These are phyloP conservation scores for Colletotrichum magnum DNA, from an alignment of 2,329 filamentous ascomycete species.

Conservation along the genomic window DNA sequence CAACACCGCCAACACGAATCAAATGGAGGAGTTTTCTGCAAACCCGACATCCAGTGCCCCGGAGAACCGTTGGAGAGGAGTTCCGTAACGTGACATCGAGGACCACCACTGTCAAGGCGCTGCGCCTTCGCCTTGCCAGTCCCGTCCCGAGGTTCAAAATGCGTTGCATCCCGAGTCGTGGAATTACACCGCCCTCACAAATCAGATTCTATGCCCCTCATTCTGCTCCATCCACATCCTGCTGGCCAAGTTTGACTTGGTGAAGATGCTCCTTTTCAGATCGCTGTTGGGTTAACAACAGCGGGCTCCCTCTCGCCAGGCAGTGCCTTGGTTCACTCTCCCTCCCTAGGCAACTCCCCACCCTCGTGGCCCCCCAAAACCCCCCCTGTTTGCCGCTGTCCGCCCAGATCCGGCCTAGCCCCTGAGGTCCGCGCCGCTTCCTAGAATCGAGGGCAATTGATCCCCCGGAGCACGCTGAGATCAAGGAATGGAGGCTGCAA, in stretches of 20 bases:
- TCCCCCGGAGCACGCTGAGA: constrained; percentile 14
- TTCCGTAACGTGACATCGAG: constrained; percentile 18
- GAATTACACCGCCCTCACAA: too few species aligned
- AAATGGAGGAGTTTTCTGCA: neutral
- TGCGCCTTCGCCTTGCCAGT: neutral
- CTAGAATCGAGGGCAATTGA: neutral
- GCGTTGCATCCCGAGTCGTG: too few species aligned
- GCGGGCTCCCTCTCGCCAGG: neutral
- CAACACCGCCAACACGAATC: constrained; percentile 1
- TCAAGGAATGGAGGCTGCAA: constrained; percentile 14
- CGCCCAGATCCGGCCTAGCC: constrained; percentile 31
- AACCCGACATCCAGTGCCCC: neutral
- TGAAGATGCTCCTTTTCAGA: too few species aligned
- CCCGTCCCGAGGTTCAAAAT: neutral
- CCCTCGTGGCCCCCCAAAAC: neutral
- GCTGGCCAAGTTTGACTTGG: too few species aligned
- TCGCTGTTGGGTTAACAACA: neutral
- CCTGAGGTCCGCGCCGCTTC: constrained; percentile 2
- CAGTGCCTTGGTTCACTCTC: neutral
- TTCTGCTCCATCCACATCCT: too few species aligned
- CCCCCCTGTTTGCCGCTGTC: constrained; percentile 17
- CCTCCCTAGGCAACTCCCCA: neutral
- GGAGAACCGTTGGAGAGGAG: neutral
- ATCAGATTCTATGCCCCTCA: too few species aligned
- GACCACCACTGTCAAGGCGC: constrained; percentile 15